These are phyloP conservation scores for Primulina tabacum DNA, from an alignment of 257 asterid species.

Conservation along the genomic window DNA sequence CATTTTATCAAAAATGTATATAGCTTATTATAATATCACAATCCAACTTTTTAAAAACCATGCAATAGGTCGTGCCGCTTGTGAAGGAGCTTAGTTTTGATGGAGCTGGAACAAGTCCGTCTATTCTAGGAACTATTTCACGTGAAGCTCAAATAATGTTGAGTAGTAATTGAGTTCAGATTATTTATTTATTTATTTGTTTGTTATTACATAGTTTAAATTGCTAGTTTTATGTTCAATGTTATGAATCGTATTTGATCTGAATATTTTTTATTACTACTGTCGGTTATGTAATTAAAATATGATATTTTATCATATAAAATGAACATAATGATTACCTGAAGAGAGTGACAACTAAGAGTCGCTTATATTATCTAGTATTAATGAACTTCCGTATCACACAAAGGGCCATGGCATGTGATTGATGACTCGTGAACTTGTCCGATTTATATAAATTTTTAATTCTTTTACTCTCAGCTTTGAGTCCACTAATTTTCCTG, in stretches of 20 bases:
- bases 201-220: too few species aligned
- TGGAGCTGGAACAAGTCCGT: too few species aligned
- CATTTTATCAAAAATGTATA: too few species aligned
- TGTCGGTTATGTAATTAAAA: slow-evolving; percentile 15
- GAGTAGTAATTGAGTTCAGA: too few species aligned
- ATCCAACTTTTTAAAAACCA: too few species aligned
- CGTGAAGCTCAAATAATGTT: not conserved
- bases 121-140: not conserved
- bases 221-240: not conserved
- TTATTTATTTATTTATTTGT: too few species aligned
- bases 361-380: not conserved
- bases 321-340: slow-evolving; percentile 24
- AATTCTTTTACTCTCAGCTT: slow-evolving; percentile 3
- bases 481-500: not conserved
- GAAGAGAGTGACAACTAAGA: slow-evolving; percentile 21
- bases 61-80: too few species aligned
- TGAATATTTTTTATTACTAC: slow-evolving; percentile 12
- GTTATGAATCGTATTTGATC: slow-evolving; percentile 10
- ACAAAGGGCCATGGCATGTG: slow-evolving; percentile 27
- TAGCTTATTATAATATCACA: too few species aligned
- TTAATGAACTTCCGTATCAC: slow-evolving; percentile 5
- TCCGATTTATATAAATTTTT: not conserved
- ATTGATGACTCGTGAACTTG: slow-evolving; percentile 24
- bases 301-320: not conserved
- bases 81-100: too few species aligned